These are phyloP conservation scores for Spencermartinsiella europaea DNA, from an alignment of 805 yeast species.

Conservation along the genomic window DNA sequence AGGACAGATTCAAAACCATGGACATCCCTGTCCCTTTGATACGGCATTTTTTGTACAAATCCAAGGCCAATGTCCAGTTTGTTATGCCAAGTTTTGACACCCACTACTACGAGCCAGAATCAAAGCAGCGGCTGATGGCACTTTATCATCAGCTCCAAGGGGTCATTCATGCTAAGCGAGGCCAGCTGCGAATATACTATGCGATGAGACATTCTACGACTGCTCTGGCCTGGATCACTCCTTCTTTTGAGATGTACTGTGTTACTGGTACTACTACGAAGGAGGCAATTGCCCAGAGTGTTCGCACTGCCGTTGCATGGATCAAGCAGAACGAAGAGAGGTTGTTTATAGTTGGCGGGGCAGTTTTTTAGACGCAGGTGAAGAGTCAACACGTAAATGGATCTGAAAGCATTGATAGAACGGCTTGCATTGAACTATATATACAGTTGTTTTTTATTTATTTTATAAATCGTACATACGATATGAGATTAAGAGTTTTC, in stretches of 20 bases:
- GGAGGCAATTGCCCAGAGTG: conserved; percentile 53
- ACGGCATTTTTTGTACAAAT: conserved; percentile 77
- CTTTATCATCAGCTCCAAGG: conserved; percentile 36
- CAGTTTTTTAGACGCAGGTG: conserved; percentile 53
- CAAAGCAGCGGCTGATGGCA: conserved; percentile 23
- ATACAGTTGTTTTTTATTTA: too few relatives aligned
- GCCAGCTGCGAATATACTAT: conserved; percentile 27
- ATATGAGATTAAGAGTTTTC: too few relatives aligned
- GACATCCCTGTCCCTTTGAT: conserved; percentile 54
- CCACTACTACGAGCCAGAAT: conserved; percentile 27
- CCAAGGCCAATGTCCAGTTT: conserved; percentile 62
- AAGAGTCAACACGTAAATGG: too few relatives aligned
- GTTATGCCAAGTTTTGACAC: conserved; percentile 42
- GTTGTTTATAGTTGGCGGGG: conserved; percentile 71
- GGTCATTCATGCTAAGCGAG: conserved; percentile 27
- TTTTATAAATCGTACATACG: too few relatives aligned
- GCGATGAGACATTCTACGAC: conserved; percentile 23
- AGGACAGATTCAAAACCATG: conserved; percentile 41
- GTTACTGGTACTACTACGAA: conserved; percentile 58
- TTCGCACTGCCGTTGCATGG: conserved; percentile 68
- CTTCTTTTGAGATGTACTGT: conserved; percentile 57
- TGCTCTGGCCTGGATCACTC: conserved; percentile 52
- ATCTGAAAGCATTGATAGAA: too few relatives aligned
- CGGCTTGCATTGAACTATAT: too few relatives aligned
- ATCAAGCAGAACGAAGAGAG: conserved; percentile 65